Base-by-base conservation (phyloP, 768 basidiomycete species). In the Tulasnella sp. region DNA sequence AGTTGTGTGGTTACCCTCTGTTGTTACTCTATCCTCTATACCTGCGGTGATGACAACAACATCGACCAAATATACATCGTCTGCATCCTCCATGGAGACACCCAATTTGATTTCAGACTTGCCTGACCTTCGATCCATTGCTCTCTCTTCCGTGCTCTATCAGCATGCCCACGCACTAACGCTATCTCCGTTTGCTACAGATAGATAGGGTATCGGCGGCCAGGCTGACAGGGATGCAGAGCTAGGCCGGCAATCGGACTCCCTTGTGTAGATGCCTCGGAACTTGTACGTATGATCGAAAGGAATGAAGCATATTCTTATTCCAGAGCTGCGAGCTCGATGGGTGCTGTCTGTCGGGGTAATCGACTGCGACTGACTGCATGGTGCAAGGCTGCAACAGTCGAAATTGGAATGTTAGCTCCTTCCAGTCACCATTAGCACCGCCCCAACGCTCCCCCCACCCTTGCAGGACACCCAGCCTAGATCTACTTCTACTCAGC, bases 81-180 rank as follows among this genome's bases (percentile, higher is more conserved):
- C 57, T 61, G 57, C 57, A 61, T 61, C 57, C 10, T 29, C 57
- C 57, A 61, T 61, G 57, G 57, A 61, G 57, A 61, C 57, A 61
- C 57, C 23, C n/a, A 61, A 61, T n/a, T 61, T 61, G 57, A 61
- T 61, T 61, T 61, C 57, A 61, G 57, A 61, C 57, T 61, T 61
- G 57, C 57, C 57, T 61, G 57, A 61, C 29, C 20, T 61, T 6
- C 29, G 2, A n/a, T 61, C 57, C 23, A 61, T 61, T 9, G 10
- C 57, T 29, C 57, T 61, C n/a, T 61, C 20, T 61, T 48, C 46
- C n/a, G n/a, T 23, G 57, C 11, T 61, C 3, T 29, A 61, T 11
- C 7, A 11, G n/a, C n/a, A 23, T 61, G 10, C 9, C 57, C 5
- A 23, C n/a, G 23, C 11, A 13, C 57, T 61, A 26, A 61, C 57